These are phyloP conservation scores for Scheffersomyces stipitis DNA, from an alignment of 805 yeast genomes.

Conservation along the genomic window DNA sequence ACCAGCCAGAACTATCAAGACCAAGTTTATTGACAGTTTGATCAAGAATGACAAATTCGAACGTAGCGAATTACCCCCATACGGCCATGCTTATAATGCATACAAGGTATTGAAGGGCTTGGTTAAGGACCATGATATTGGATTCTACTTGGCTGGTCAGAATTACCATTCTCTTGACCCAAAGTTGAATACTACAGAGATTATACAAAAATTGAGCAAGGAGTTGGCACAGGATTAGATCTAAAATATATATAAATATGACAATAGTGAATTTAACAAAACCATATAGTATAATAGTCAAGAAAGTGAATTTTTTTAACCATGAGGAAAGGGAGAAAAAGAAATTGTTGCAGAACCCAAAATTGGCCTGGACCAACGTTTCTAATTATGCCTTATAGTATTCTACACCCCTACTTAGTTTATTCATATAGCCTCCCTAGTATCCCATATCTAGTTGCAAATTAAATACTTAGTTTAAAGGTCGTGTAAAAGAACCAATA, in stretches of 20 bases:
- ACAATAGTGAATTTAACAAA: too few relatives aligned
- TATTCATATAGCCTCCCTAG: too few relatives aligned
- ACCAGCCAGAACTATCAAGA: conserved; percentile 35
- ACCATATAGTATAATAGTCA: too few relatives aligned
- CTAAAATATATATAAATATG: conserved; percentile 12
- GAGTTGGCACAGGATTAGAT: conserved; percentile 7
- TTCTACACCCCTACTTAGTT: too few relatives aligned
- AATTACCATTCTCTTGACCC: conserved; percentile 25
- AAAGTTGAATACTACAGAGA: conserved; percentile 17
- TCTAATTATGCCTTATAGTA: too few relatives aligned
- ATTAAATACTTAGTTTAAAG: too few relatives aligned
- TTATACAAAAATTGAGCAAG: conserved; percentile 23
- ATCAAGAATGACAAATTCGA: conserved; percentile 4
- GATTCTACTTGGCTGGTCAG: conserved; percentile 37
- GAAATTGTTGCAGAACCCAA: too few relatives aligned
- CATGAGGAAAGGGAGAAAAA: too few relatives aligned
- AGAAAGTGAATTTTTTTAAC: too few relatives aligned
- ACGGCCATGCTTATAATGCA: conserved; percentile 33
- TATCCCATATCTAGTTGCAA: too few relatives aligned
- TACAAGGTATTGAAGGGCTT: conserved; percentile 22
- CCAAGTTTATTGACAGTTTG: conserved; percentile 32
- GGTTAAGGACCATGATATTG: conserved; percentile 13
- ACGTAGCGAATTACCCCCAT: conserved; percentile 27
- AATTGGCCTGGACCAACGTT: too few relatives aligned
- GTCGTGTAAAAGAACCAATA: too few relatives aligned